Base-by-base conservation (phyloP, 2,329 filamentous ascomycete species). In the Xylaria multiplex region DNA sequence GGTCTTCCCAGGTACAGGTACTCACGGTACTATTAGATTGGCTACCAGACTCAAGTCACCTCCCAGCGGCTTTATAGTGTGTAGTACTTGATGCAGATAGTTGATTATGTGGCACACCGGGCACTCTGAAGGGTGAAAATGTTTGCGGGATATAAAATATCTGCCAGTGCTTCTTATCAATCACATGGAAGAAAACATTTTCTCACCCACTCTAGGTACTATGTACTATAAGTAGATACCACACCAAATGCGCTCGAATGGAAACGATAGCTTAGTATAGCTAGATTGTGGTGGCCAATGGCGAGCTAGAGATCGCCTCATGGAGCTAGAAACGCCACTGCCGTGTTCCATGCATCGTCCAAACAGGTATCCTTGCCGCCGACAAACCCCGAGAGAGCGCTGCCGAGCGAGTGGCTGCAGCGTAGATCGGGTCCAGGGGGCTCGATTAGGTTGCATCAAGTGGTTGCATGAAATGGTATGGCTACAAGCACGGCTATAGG, bases 281-380 rank as follows among this genome's bases (percentile, higher is more conserved):
- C 16, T 22, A 27, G 35, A 14, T 37, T 45, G 24, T 45, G 50
- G 35, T 52, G 27, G 55, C 62, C 62, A 65, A 65, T 62, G 27
- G 43, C 13, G 32, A 19, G 22, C 58, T 22, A 16, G 8, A 45
- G 52, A 59, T 55, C 35, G 45, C 37, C 40, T 50, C 50, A 32
- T 66, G 11, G 60, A 55, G 55, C 55, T 59, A 56, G 48, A 37
- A 57, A 67, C 65, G 65, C 62, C 65, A 62, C 58, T 67, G 62
- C 65, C 54, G 62, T 55, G 59, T 56, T 62, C n/a, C 46, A 61
- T 53, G 35, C 48, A 50, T 37, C 58, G 54, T 27, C 32, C 58
- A 35, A 53, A 49, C 35, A 32, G 49, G 48, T 42, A 42, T 37
- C 53, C 53, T 27, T 45, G 53, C 53, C 53, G 22, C 35, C 8